Percentiles rank a stretch among this genome's conserved stretches.
phyloP scores from a whole-genome alignment of 345 rosid genomes.

The Gossypioides kirkii region DNA sequence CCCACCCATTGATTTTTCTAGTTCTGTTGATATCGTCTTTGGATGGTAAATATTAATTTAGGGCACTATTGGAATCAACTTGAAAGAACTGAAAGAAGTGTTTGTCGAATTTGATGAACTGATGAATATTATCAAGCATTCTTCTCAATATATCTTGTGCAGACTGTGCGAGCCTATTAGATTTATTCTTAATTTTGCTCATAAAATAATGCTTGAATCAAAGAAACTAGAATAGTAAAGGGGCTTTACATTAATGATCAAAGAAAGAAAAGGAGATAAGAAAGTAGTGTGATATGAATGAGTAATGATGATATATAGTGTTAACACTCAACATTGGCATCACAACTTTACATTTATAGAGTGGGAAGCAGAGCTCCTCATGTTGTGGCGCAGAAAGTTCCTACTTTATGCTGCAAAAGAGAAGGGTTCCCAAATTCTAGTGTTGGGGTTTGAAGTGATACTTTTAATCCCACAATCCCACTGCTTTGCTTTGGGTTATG shows the following conservation, averaged over 20 bases:
- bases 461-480: not conserved
- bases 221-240: not conserved
- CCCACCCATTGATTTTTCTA: too few species aligned
- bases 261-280: not conserved
- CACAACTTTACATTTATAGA: not conserved
- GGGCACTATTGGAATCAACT: too few species aligned
- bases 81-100: too few species aligned
- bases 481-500: not conserved
- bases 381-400: slow-evolving; percentile 6
- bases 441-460: not conserved
- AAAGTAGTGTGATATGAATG: not conserved
- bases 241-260: not conserved
- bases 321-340: not conserved
- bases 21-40: fast-evolving
- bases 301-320: not conserved
- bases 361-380: not conserved
- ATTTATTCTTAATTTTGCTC: too few species aligned
- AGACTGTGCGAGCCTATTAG: too few species aligned
- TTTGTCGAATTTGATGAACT: too few species aligned
- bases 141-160: too few species aligned
- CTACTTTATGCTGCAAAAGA: not conserved
- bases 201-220: too few species aligned
- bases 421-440: not conserved
- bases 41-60: too few species aligned
- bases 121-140: too few species aligned